phyloP scores from a whole-genome alignment of 208 protist species.

The Leishmania mexicana region DNA sequence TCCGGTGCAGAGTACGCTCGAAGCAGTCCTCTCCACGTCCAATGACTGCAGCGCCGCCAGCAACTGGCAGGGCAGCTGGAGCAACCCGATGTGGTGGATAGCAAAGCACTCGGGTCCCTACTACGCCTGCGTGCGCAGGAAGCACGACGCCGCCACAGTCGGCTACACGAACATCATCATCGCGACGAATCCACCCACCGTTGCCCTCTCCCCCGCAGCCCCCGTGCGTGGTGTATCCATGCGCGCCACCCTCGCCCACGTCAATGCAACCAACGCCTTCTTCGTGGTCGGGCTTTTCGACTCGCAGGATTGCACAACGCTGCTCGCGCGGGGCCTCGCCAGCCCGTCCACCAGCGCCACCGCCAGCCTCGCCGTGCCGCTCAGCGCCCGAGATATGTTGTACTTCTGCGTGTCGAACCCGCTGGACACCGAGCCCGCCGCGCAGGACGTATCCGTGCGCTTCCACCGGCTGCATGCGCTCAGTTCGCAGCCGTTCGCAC shows the following conservation, averaged over 20 bases:
- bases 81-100: conserved; percentile 16
- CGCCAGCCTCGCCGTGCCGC: not conserved
- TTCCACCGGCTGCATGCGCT: conserved; percentile 1
- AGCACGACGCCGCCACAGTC: not conserved
- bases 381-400: not conserved
- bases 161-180: conserved; percentile 32
- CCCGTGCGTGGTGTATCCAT: conserved; percentile 9
- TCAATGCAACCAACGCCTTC: not conserved
- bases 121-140: conserved; percentile 46
- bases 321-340: not conserved
- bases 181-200: conserved; percentile 26
- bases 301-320: not conserved
- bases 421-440: not conserved
- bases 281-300: not conserved
- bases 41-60: not conserved
- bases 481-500: not conserved
- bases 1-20: not conserved
- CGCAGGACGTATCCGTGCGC: not conserved
- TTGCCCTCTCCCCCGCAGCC: conserved; percentile 26
- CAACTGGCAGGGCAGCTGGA: not conserved
- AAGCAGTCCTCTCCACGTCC: conserved; percentile 7
- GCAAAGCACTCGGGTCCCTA: conserved; percentile 27
- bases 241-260: not conserved
- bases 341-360: not conserved
- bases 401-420: conserved; percentile 15